Evolutionary conservation across 257 asterid genomes (phyloP).

Genomic region (Craterostigma plantagineum): DNA sequence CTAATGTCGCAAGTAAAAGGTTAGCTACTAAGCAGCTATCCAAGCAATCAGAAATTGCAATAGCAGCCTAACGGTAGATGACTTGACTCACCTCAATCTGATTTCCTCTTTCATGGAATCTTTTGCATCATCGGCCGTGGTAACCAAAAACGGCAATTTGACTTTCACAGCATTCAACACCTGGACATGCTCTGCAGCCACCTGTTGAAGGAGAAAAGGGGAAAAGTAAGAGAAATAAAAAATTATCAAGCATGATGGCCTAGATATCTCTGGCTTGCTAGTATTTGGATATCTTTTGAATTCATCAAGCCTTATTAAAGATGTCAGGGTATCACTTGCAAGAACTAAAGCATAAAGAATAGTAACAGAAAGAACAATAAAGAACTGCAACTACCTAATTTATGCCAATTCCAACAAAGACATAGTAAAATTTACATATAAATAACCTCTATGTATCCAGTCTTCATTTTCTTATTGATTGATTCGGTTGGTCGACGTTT

Average conservation of each 20-base stretch:
- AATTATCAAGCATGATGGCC: too few relatives aligned
- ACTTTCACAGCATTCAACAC: conserved; percentile 63
- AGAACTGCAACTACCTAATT: conserved; percentile 1
- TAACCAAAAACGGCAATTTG: conserved; percentile 86
- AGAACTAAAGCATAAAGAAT: too few relatives aligned
- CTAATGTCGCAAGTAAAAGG: conserved; percentile 22
- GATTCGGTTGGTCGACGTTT: conserved; percentile 68
- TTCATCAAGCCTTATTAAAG: too few relatives aligned
- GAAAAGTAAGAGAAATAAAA: background rate
- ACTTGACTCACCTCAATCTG: conserved; percentile 47
- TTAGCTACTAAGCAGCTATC: too few relatives aligned
- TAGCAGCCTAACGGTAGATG: too few relatives aligned
- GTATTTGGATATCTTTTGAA: too few relatives aligned
- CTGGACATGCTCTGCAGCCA: conserved; percentile 62
- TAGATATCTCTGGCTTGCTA: too few relatives aligned
- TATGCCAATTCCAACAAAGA: background rate
- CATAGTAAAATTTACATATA: background rate
- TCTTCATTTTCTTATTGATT: conserved; percentile 69
- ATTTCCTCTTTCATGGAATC: conserved; percentile 76
- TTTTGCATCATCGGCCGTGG: conserved; percentile 67
- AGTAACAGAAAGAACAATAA: background rate
- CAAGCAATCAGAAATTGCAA: background rate
- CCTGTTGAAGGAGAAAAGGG: conserved; percentile 16
- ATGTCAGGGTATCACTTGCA: too few relatives aligned
- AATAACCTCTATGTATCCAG: conserved; percentile 79